Evolutionary conservation across 768 basidiomycete species (phyloP).

Genomic region (Mycena galericulata): DNA sequence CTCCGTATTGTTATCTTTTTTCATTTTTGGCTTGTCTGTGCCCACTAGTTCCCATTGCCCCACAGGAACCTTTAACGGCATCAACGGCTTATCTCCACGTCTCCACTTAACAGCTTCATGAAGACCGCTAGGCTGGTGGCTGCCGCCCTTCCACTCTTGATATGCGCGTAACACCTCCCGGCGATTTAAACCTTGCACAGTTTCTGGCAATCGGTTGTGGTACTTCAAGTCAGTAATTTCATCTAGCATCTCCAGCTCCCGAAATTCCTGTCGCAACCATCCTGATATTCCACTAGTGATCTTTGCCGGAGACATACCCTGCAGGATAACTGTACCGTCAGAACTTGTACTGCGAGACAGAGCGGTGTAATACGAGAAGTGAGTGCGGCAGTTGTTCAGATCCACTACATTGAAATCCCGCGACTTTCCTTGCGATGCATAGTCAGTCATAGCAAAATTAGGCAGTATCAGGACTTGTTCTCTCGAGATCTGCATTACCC

Average conservation of each 20-base stretch:
- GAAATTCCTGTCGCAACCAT: constrained; percentile 47
- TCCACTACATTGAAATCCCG: constrained; percentile 42
- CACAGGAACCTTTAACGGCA: not conserved
- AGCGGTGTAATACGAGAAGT: constrained; percentile 47
- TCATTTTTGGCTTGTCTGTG: constrained; percentile 17
- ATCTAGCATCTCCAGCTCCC: constrained; percentile 50
- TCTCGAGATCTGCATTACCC: constrained; percentile 27
- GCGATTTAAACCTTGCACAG: constrained; percentile 25
- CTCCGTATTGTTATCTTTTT: not conserved
- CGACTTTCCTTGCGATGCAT: constrained; percentile 49
- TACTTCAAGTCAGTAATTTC: constrained; percentile 46
- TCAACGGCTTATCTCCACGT: not conserved
- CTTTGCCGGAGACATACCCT: constrained; percentile 38
- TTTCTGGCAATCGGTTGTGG: constrained; percentile 28
- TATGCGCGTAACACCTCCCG: constrained; percentile 41
- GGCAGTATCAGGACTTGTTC: constrained; percentile 41
- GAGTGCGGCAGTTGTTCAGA: constrained; percentile 36
- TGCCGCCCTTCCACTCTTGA: constrained; percentile 32
- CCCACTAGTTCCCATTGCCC: constrained; percentile 30
- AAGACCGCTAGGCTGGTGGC: constrained; percentile 4
- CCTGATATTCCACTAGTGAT: constrained; percentile 43
- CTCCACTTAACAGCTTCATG: not conserved
- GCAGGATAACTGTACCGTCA: constrained; percentile 41
- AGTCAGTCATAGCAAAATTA: constrained; percentile 52
- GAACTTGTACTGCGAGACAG: constrained; percentile 41